Evolutionary conservation across 164 flowering plant genomes (phyloP).

Genomic region (Aristolochia fimbriata): DNA sequence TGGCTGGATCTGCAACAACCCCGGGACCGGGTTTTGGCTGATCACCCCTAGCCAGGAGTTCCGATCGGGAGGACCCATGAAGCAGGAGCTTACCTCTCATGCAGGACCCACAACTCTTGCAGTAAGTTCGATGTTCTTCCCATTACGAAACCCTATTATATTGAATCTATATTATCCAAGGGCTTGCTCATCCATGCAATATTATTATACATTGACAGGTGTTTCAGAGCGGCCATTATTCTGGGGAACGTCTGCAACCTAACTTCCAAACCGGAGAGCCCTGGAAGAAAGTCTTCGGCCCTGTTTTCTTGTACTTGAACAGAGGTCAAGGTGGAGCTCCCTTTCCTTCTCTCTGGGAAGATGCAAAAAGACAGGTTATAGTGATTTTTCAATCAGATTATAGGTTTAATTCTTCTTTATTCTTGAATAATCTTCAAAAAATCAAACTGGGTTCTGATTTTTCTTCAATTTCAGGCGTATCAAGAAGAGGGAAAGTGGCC

Average conservation of each 20-base stretch:
- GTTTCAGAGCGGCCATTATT: slow-evolving; percentile 67
- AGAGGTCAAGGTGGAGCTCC: slow-evolving; percentile 8
- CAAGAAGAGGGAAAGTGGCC: slow-evolving; percentile 74
- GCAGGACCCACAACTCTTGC: slow-evolving; percentile 76
- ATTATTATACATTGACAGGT: slow-evolving; percentile 22
- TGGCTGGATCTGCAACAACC: slow-evolving; percentile 66
- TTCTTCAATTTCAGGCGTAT: slow-evolving; percentile 23
- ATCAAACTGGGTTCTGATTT: too few relatives aligned
- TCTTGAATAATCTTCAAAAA: background rate
- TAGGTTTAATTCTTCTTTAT: too few relatives aligned
- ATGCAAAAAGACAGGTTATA: slow-evolving; percentile 62
- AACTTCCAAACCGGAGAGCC: slow-evolving; percentile 41
- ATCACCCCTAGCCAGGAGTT: slow-evolving; percentile 84
- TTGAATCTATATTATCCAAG: too few relatives aligned
- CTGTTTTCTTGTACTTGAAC: slow-evolving; percentile 73
- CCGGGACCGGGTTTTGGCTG: slow-evolving; percentile 72
- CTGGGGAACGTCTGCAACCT: slow-evolving; percentile 44
- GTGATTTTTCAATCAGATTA: too few relatives aligned
- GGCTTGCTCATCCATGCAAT: background rate
- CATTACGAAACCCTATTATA: too few relatives aligned
- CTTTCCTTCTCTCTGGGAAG: slow-evolving; percentile 35
- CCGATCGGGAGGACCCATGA: slow-evolving; percentile 75
- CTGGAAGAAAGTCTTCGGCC: slow-evolving; percentile 96
- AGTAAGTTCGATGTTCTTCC: slow-evolving; percentile 28
- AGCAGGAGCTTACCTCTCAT: slow-evolving; percentile 83